Conservation (phyloP, 257 asterid genomes). For the Scutellaria baicalensis region DNA sequence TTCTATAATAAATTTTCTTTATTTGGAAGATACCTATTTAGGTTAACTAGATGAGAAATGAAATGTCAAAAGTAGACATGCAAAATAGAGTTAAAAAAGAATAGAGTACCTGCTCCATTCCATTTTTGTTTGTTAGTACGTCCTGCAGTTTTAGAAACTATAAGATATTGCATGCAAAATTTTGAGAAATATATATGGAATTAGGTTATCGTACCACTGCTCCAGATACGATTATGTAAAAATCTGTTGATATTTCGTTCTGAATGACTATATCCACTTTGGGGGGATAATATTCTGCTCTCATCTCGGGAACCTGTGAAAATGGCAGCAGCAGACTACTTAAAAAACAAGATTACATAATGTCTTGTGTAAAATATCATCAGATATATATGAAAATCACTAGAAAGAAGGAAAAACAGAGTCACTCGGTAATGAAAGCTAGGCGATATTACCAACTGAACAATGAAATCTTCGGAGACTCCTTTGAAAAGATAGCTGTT, state of each 20-base stretch:
- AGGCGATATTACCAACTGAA: conserved; percentile 63
- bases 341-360: background rate
- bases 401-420: background rate
- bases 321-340: background rate
- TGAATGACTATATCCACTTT: conserved; percentile 80
- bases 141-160: conserved; percentile 60
- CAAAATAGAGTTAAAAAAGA: background rate
- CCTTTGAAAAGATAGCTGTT: conserved; percentile 77
- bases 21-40: no score
- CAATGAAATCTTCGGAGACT: conserved; percentile 62
- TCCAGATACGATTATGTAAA: conserved; percentile 83
- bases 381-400: no score
- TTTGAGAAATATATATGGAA: background rate
- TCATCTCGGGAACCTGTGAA: conserved; percentile 84
- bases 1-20: no score
- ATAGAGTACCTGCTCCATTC: conserved; percentile 66
- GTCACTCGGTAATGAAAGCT: background rate
- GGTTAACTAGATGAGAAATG: no score
- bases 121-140: conserved; percentile 45
- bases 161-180: conserved; percentile 15
- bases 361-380: background rate
- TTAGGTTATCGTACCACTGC: conserved; percentile 56
- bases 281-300: conserved; percentile 92
- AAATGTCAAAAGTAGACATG: background rate
- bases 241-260: conserved; percentile 89